Evolutionary conservation across 768 basidiomycete species (phyloP), one percentile per base, ranked within the genome.

Genomic region (Paxillus ammoniavirescens): DNA sequence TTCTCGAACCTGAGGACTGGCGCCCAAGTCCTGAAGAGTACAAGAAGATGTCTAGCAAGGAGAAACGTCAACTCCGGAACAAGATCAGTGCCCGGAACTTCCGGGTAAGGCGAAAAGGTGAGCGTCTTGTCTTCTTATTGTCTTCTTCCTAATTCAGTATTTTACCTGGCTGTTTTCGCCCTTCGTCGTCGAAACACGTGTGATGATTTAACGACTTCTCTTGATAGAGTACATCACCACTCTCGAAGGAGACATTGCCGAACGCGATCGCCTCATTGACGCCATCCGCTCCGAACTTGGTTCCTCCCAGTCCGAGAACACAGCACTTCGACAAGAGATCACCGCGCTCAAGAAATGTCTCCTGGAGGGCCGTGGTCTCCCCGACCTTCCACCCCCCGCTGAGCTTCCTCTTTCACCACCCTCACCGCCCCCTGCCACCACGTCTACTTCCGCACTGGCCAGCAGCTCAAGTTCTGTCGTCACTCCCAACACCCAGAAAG

Each of bases 1-100:
- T 60, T 18, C 65, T 51, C 43, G 71, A 64, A 57, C 72, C 84
- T 14, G 87, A 87, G 31, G 89, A 93, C 60, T 92, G 91, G 89
- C 81, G 91, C 46, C 92, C 91, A 8, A 81, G 84, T 4, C 88
- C 93, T 0, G 96, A 97, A 59, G 93, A 94, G 57, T 97, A 98
- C 75, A 87, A 91, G 66, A 98, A 93, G 71, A 89, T 99, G 82
- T 84, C 84, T 5, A 88, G 86, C 64, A 98, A 96, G 74, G 95
- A 98, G 76, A 98, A 98, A 72, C 76, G 97, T 8, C 96, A 98
- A 70, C 75, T 98, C 41, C 71, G 96, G 47, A 99, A 99, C 76
- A 99, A 99, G 84, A 93, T 98, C 61, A 89, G 86, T 59, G 96
- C 96, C 0, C 76, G 95, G 50, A 97, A 96, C 68, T 98, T 98